Evolutionary conservation across 1,139 yeast species (phyloP), one percentile per base, ranked within the genome.

Genomic region (Candida sp.): DNA sequence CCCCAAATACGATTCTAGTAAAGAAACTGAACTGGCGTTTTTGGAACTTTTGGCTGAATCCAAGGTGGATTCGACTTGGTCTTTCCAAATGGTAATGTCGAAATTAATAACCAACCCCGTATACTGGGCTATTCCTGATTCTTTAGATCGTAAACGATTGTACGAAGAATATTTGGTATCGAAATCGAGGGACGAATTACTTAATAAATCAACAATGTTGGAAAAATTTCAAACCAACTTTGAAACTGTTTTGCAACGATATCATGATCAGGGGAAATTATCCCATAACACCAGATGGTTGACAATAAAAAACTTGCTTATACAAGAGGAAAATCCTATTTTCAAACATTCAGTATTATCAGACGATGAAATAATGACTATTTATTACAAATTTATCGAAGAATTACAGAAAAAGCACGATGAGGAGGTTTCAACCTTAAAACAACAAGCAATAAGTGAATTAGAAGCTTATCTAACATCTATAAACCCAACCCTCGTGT

Each of bases 41-140:
- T 53, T 70, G n/a, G 57, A 64, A 3, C 66, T 88, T 71, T 64
- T 90, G 19, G 60, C 66, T 33, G 78, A 75, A 1, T 61, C 72
- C 35, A 65, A 72, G 5, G 87, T 88, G 2, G 90, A 84, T 55
- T 75, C 86, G 0, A 77, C 87, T 0, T 87, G 93, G 91, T 75
- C 95, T 0, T 90, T 89, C 63, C 79, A 78, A 44, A 71, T 72
- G 45, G 86, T 84, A 0, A 81, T 90, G 69, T 66, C 78, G n/a
- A 73, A 69, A 25, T 69, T 84, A 45, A 73, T 87, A 15, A 63
- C 60, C 5, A 81, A 83, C 44, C 81, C 84, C 0, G 69, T 81
- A 15, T 91, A 88, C 57, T 88, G 96, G 95, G 65, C 73, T 1
- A 64, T 89, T 1, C 64, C 69, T 4, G 86, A 83, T 53, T 75